phyloP scores from a whole-genome alignment of 495 filamentous ascomycete species.

The Pseudomonodictys pantanalensis region DNA sequence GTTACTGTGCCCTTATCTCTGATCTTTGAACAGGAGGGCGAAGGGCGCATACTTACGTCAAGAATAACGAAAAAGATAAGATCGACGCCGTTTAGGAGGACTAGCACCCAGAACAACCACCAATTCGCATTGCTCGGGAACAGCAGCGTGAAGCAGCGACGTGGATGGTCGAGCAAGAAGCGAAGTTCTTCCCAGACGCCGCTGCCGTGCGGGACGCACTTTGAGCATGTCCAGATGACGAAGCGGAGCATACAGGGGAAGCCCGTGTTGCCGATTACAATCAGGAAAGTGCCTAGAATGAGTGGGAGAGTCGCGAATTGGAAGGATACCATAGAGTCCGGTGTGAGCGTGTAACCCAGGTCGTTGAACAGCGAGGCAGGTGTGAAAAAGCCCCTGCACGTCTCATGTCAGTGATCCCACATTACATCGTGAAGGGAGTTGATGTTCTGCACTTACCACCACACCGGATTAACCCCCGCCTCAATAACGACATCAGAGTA shows the following conservation, averaged over 20 bases:
- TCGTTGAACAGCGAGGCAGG: conserved; percentile 84
- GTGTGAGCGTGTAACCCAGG: conserved; percentile 74
- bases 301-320: conserved; percentile 70
- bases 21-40: no score
- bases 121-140: conserved; percentile 90
- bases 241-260: conserved; percentile 92
- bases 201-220: conserved; percentile 55
- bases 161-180: conserved; percentile 90
- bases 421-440: background rate
- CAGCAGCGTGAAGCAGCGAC: conserved; percentile 89
- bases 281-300: conserved; percentile 71
- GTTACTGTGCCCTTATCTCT: conserved; percentile 6
- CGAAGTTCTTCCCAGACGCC: conserved; percentile 80
- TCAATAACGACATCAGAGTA: conserved; percentile 59
- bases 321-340: conserved; percentile 90
- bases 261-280: conserved; percentile 89
- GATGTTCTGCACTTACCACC: conserved; percentile 61
- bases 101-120: conserved; percentile 89
- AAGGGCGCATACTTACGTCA: conserved; percentile 58
- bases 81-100: conserved; percentile 77
- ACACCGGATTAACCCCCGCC: conserved; percentile 63
- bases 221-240: conserved; percentile 74
- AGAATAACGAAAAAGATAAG: conserved; percentile 85
- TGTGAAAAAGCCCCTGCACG: conserved; percentile 70
- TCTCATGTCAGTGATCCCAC: background rate